Conservation (phyloP, 2,329 filamentous ascomycete genomes). For the Colletotrichum noveboracense region DNA sequence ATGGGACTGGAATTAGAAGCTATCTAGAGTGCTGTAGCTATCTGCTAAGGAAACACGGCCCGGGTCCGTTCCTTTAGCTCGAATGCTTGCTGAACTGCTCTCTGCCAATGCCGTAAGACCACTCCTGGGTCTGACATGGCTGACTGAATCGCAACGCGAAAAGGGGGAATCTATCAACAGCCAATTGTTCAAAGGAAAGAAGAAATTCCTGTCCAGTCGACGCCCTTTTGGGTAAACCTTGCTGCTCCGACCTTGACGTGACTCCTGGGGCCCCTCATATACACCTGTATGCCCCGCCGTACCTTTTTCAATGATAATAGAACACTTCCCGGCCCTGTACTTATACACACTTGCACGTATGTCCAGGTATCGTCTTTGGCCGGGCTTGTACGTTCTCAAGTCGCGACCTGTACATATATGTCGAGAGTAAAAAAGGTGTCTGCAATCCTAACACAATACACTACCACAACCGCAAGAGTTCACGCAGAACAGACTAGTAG, state of each 20-base stretch:
- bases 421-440: background rate
- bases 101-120: background rate
- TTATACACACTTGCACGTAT: slow-evolving; percentile 37
- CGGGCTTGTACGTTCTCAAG: slow-evolving; percentile 20
- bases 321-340: slow-evolving; percentile 27
- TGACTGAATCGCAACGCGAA: slow-evolving; percentile 12
- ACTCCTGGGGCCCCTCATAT: slow-evolving; percentile 23
- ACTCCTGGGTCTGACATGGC: background rate
- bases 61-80: slow-evolving; percentile 8
- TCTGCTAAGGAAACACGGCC: slow-evolving; percentile 4
- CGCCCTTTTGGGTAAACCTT: slow-evolving; percentile 10
- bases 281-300: slow-evolving; percentile 16
- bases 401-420: slow-evolving; percentile 14
- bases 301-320: background rate
- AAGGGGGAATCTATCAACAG: slow-evolving; percentile 21
- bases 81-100: slow-evolving; percentile 16
- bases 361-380: slow-evolving; percentile 20
- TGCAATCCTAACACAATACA: background rate
- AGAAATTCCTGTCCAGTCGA: slow-evolving; percentile 4
- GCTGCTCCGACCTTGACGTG: slow-evolving; percentile 7
- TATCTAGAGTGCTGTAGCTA: slow-evolving; percentile 16
- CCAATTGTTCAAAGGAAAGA: background rate
- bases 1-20: slow-evolving; percentile 13
- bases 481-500: slow-evolving; percentile 43
- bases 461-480: background rate